Evolutionary conservation across 441 rosid genomes (phyloP), one percentile per base, ranked within the genome.

Genomic region (Syzygium malaccense): DNA sequence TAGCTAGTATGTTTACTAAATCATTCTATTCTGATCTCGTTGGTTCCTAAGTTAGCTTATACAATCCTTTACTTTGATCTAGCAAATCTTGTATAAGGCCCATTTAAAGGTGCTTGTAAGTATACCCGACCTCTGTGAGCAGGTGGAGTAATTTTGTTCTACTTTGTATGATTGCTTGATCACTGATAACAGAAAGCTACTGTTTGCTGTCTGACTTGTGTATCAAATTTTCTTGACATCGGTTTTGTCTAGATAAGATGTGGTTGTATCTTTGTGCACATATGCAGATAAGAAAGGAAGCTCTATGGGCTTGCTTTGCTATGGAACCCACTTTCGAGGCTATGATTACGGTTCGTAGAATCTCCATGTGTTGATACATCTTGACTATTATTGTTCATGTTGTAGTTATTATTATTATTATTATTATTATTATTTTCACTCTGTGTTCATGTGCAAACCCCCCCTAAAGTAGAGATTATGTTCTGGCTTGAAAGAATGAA

Each of bases 301-400:
- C 99, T 48, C 91, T 96, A 58, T 97, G 99, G 99, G 96, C 99
- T 89, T 94, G 98, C 93, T 95, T 92, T 94, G 98, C 99, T 4
- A 93, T 98, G 99, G 94, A 93, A 71, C 99, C 99, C 54, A 93
- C 92, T 89, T 94, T 53, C 87, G 99, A 98, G 91, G 98, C 98
- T 68, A 93, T 98, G 96, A 95, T 68, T 91, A 92, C 99, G 25
- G 98, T 98, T 84, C 90, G 87, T 51, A 30, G 64, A 4, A 57
- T 33, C 51, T 33, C 83, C 6, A 23, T 75, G 41, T 75, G 51
- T 75, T 13, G n/a, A 75, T 75, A 13, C 83, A 75, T 41, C 83
- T 75, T 3, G 14, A 25, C 28, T 23, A 41, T 75, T 41, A 41
- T 11, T 75, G 18, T 41, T 75, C n/a, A 12, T 4, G 2, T 3